These are phyloP conservation scores for Saccharomyces pastorianus DNA, from an alignment of 1,139 yeast genomes.

Conservation along the genomic window DNA sequence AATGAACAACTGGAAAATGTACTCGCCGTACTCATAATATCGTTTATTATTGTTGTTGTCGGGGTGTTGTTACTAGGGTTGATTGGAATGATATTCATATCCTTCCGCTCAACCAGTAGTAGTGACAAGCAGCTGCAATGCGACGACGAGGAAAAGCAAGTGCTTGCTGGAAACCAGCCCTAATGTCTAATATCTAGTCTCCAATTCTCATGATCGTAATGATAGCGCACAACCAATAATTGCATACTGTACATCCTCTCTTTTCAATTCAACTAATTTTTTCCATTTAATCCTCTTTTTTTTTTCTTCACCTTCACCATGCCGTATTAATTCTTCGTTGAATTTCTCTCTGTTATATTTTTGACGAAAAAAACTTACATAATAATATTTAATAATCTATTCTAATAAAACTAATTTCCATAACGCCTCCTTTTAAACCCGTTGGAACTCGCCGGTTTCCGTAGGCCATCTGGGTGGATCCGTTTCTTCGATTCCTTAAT, in stretches of 20 bases:
- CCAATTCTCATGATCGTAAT: background rate
- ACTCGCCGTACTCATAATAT: conserved; percentile 10
- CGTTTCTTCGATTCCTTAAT: conserved; percentile 8
- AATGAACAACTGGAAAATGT: conserved; percentile 10
- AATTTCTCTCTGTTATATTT: background rate
- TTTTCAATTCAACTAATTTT: background rate
- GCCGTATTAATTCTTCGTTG: background rate
- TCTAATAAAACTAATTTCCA: background rate
- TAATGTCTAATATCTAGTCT: background rate
- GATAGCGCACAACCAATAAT: background rate
- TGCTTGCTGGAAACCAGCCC: background rate
- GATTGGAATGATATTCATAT: conserved; percentile 8
- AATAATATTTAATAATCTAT: background rate
- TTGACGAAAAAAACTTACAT: background rate
- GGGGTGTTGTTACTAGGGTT: conserved; percentile 12
- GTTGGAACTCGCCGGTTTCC: background rate
- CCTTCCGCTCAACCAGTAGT: conserved; percentile 6
- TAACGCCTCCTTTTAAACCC: background rate
- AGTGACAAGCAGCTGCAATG: conserved; percentile 5
- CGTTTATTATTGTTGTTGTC: conserved; percentile 14
- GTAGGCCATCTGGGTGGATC: background rate
- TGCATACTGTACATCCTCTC: background rate
- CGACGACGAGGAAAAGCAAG: conserved; percentile 12
- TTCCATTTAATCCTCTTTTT: background rate
- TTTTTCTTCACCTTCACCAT: background rate